Base-by-base conservation (phyloP, 2,329 filamentous ascomycete species). In the Conoideocrella luteorostrata region DNA sequence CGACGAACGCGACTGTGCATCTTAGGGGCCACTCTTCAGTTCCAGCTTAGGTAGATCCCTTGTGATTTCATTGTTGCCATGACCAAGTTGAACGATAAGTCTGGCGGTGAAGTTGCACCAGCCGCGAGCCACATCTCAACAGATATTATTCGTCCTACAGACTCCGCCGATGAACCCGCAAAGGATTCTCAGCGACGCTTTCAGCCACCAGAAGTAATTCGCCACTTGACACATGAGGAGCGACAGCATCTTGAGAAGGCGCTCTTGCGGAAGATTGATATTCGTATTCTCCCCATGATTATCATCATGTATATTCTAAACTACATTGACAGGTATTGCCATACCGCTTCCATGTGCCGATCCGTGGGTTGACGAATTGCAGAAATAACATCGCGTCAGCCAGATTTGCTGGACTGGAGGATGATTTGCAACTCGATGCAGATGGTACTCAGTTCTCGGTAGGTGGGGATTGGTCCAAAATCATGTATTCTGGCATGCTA, bases 401-500 rank as follows among this genome's bases (percentile, higher is more conserved):
- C 15, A 39, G 46, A n/a, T 32, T 50, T 28, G 46, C 48, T 55
- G 60, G 60, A n/a, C 49, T 68, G 21, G 57, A 63, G 44, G 63
- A 74, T 41, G 80, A 83, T 44, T 63, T 85, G 10, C 63, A 69
- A 7, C 63, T 86, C 49, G 57, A 63, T 23, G 12, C 38, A 2
- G 39, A 39, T 17, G 46, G 42, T 4, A 52, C 48, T 4, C 49
- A 56, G 38, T 56, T 53, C 24, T 47, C 29, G 37, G 49, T 53
- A 45, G 10, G 21, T 43, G 18, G 13, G 17, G 17, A 21, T n/a
- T 10, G 21, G n/a, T 26, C 13, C 4, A n/a, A 12, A n/a, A 2
- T 37, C 11, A 7, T n/a, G 12, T 15, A 7, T 9, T 15, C 17
- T 32, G n/a, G n/a, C n/a, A n/a, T n/a, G n/a, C n/a, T 15, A 17